A percentile compares a stretch with the other conserved stretches of the same genome.
These are phyloP conservation scores for Fusarium concolor DNA, from an alignment of 2,329 filamentous ascomycete species.

Conservation along the genomic window DNA sequence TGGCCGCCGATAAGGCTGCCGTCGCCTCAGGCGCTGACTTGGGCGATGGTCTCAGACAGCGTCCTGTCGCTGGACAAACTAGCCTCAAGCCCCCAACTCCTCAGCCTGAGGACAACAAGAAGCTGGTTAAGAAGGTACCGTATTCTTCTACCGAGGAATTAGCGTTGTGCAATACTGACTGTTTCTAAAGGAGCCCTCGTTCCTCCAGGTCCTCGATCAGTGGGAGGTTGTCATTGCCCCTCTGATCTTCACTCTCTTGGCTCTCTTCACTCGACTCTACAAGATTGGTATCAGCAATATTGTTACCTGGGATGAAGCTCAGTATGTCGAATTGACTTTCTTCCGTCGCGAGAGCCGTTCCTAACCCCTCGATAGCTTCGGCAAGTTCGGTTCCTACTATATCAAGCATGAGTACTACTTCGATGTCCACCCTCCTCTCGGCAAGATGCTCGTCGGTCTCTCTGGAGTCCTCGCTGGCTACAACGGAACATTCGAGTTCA, in stretches of 20 bases:
- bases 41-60: slow-evolving; percentile 67
- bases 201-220: slow-evolving; percentile 72
- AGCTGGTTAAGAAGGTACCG: slow-evolving; percentile 66
- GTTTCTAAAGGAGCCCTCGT: slow-evolving; percentile 61
- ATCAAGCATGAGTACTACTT: slow-evolving; percentile 99
- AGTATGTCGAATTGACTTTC: slow-evolving; percentile 58
- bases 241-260: slow-evolving; percentile 69
- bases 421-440: slow-evolving; percentile 87
- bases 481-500: slow-evolving; percentile 99
- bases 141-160: background rate
- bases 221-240: slow-evolving; percentile 73
- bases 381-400: slow-evolving; percentile 99
- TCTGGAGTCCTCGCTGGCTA: slow-evolving; percentile 97
- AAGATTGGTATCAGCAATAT: slow-evolving; percentile 77
- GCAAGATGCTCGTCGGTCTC: slow-evolving; percentile 97
- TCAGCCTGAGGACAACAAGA: slow-evolving; percentile 70
- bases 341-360: background rate
- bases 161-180: slow-evolving; percentile 34
- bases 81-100: slow-evolving; percentile 51
- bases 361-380: slow-evolving; percentile 69
- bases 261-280: slow-evolving; percentile 75
- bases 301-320: slow-evolving; percentile 75
- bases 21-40: slow-evolving; percentile 71
- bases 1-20: slow-evolving; percentile 67
- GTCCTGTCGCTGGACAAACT: slow-evolving; percentile 58